Evolutionary conservation across 2,329 filamentous ascomycete genomes (phyloP).

Genomic region (Acarospora socialis): DNA sequence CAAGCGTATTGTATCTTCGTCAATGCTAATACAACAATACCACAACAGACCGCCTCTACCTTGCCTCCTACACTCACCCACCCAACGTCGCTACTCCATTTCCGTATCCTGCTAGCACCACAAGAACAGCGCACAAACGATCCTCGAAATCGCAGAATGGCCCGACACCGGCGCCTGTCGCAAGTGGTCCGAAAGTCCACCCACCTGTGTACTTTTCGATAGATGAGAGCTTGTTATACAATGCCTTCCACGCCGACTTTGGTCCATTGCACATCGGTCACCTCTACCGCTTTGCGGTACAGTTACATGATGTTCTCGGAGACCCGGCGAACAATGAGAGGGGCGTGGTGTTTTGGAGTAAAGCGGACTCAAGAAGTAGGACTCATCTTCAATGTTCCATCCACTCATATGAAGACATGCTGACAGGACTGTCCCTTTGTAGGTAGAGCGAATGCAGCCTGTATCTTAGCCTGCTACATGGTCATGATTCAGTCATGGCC

Average conservation of each 20-base stretch:
- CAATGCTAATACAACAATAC: constrained; percentile 23
- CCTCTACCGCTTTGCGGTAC: constrained; percentile 87
- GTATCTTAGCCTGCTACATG: constrained; percentile 95
- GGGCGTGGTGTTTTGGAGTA: constrained; percentile 92
- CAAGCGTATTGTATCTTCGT: constrained; percentile 15
- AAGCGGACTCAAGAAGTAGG: constrained; percentile 77
- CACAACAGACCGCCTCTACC: constrained; percentile 70
- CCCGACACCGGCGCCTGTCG: constrained; percentile 33
- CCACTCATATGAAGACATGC: too few relatives aligned
- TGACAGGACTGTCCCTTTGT: too few relatives aligned
- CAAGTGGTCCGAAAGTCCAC: constrained; percentile 36
- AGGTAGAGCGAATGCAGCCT: constrained; percentile 83
- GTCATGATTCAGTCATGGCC: constrained; percentile 96
- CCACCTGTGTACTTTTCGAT: constrained; percentile 89
- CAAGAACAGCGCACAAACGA: constrained; percentile 60
- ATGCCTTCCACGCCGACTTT: constrained; percentile 97
- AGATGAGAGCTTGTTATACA: constrained; percentile 85
- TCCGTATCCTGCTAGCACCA: constrained; percentile 52
- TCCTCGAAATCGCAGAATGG: constrained; percentile 51
- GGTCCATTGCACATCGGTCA: constrained; percentile 95
- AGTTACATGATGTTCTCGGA: constrained; percentile 88
- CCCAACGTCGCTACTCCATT: constrained; percentile 74
- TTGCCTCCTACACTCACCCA: constrained; percentile 75
- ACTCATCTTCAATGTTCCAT: too few relatives aligned
- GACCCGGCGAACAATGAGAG: constrained; percentile 81